These are phyloP conservation scores for Lactifluus echinatus DNA, from an alignment of 768 basidiomycete genomes.

Conservation along the genomic window DNA sequence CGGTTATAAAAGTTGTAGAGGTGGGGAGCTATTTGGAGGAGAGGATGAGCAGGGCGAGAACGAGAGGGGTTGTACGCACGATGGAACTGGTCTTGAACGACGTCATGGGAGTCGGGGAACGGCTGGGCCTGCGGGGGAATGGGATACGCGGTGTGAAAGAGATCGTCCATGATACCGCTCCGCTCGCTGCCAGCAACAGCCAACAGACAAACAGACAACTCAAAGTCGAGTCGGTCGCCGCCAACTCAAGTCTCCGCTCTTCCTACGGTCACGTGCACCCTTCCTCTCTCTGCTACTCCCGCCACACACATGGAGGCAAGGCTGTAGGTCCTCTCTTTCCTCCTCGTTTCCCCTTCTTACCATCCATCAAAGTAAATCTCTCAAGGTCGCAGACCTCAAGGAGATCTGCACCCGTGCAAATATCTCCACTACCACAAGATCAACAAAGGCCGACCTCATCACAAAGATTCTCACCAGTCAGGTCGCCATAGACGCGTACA, in stretches of 20 bases:
- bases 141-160: constrained; percentile 52
- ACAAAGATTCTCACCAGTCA: constrained; percentile 47
- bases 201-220: too few relatives aligned
- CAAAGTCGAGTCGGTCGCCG: too few relatives aligned
- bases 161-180: constrained; percentile 37
- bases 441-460: constrained; percentile 62
- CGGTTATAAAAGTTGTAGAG: constrained; percentile 20
- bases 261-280: background rate
- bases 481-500: constrained; percentile 43
- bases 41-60: constrained; percentile 14
- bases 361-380: constrained; percentile 37
- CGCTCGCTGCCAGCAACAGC: too few relatives aligned
- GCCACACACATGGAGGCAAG: constrained; percentile 32
- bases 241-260: constrained; percentile 12
- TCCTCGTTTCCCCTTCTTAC: background rate
- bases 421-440: constrained; percentile 42
- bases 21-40: constrained; percentile 7
- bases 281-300: background rate
- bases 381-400: constrained; percentile 66
- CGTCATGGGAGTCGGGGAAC: constrained; percentile 28
- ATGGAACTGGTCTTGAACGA: constrained; percentile 14
- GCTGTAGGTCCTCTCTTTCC: constrained; percentile 25
- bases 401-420: constrained; percentile 48
- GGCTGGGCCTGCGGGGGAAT: constrained; percentile 29
- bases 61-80: constrained; percentile 7